A percentile compares a stretch with the other conserved stretches of the same genome.
Conservation (phyloP, 257 asterid genomes). For the Solanum peruvianum region DNA sequence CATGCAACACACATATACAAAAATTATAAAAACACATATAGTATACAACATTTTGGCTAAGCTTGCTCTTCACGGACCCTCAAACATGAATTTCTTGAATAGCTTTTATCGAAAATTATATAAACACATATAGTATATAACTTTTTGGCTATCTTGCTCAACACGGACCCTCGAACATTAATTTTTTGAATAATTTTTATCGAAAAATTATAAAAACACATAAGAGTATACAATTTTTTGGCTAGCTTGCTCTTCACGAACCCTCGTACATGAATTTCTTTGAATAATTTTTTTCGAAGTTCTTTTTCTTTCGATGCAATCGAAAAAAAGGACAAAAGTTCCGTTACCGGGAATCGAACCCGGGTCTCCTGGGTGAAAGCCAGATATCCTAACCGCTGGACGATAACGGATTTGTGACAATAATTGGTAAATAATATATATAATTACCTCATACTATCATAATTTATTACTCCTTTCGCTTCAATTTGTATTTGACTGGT, state of each 20-base stretch:
- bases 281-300: too few relatives aligned
- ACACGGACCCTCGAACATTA: neutral
- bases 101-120: too few relatives aligned
- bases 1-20: neutral
- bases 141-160: neutral
- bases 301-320: too few relatives aligned
- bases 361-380: conserved; percentile 98
- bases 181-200: neutral
- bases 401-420: conserved; percentile 34
- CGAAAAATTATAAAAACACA: too few relatives aligned
- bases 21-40: neutral
- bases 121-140: too few relatives aligned
- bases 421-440: rapidly evolving
- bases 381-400: conserved; percentile 98
- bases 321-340: neutral
- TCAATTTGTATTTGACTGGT: neutral
- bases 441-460: too few relatives aligned
- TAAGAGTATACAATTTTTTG: too few relatives aligned
- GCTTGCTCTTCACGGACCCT: neutral
- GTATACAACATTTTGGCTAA: neutral
- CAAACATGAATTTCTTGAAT: neutral
- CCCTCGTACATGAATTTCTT: neutral
- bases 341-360: conserved; percentile 97
- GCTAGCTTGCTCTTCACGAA: neutral
- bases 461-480: neutral